A percentile compares a stretch with the other conserved stretches of the same genome.
Evolutionary conservation across 495 filamentous ascomycete species (phyloP).

Genomic region (Geoglossum glabrum): DNA sequence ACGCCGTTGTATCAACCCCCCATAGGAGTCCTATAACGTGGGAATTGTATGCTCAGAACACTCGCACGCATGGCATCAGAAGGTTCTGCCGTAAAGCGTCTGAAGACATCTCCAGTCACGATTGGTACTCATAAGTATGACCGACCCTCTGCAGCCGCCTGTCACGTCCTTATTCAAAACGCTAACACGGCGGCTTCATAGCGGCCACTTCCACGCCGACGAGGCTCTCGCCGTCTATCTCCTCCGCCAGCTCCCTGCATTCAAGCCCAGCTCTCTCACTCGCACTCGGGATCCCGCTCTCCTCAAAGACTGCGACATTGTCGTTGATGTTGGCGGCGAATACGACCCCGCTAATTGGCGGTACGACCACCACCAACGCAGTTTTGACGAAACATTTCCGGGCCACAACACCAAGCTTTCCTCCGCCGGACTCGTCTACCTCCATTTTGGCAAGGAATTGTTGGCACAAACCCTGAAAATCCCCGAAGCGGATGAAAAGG

Average conservation of each 20-base stretch:
- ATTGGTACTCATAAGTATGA: constrained; percentile 80
- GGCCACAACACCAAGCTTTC: constrained; percentile 68
- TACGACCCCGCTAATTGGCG: constrained; percentile 57
- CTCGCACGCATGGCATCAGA: constrained; percentile 39
- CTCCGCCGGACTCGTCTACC: constrained; percentile 79
- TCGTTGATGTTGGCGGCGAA: constrained; percentile 87
- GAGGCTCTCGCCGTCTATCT: constrained; percentile 96
- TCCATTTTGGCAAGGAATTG: constrained; percentile 79
- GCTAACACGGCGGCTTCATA: constrained; percentile 10
- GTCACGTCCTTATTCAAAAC: not conserved
- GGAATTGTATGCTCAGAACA: constrained; percentile 13
- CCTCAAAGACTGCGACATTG: constrained; percentile 70
- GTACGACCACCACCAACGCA: constrained; percentile 94
- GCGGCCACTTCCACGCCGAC: constrained; percentile 95
- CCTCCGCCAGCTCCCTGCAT: constrained; percentile 71
- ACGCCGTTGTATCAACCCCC: not conserved
- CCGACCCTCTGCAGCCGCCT: not conserved
- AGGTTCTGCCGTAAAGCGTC: constrained; percentile 40
- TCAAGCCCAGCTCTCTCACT: constrained; percentile 50
- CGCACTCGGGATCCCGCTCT: constrained; percentile 68
- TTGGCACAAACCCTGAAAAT: constrained; percentile 48
- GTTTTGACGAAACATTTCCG: constrained; percentile 64
- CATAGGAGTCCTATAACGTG: not conserved
- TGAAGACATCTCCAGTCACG: constrained; percentile 37
- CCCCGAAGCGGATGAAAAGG: constrained; percentile 38